Conservation (phyloP, 495 filamentous ascomycete genomes). For the Penicillium coprophilum region DNA sequence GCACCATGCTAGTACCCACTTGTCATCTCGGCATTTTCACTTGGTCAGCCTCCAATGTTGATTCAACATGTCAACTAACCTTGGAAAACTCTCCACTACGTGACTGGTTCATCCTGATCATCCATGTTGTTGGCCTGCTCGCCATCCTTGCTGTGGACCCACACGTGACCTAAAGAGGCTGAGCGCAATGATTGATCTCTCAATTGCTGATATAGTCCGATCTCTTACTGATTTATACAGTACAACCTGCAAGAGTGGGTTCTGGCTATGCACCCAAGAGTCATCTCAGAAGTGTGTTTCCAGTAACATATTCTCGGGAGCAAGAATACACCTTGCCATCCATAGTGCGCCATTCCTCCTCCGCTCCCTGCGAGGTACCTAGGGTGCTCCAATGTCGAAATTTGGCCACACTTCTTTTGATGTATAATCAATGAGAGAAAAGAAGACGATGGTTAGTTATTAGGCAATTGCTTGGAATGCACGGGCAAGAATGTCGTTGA, state of each 20-base stretch:
- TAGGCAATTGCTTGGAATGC: background rate
- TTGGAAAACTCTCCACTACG: too few species aligned
- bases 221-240: background rate
- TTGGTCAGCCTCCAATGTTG: too few species aligned
- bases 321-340: background rate
- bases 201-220: background rate
- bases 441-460: background rate
- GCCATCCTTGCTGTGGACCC: too few species aligned
- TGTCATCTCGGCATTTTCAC: background rate
- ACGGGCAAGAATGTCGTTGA: background rate
- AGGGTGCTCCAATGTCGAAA: background rate
- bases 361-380: background rate
- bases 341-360: background rate
- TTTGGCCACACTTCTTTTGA: background rate
- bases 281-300: background rate
- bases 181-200: background rate
- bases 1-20: background rate
- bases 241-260: background rate
- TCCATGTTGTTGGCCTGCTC: too few species aligned
- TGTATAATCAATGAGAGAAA: background rate
- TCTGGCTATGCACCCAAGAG: background rate
- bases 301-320: background rate
- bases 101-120: too few species aligned
- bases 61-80: too few species aligned
- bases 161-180: too few species aligned